phyloP scores from a whole-genome alignment of 75 land plant genomes.

The Chamaecyparis obtusa region DNA sequence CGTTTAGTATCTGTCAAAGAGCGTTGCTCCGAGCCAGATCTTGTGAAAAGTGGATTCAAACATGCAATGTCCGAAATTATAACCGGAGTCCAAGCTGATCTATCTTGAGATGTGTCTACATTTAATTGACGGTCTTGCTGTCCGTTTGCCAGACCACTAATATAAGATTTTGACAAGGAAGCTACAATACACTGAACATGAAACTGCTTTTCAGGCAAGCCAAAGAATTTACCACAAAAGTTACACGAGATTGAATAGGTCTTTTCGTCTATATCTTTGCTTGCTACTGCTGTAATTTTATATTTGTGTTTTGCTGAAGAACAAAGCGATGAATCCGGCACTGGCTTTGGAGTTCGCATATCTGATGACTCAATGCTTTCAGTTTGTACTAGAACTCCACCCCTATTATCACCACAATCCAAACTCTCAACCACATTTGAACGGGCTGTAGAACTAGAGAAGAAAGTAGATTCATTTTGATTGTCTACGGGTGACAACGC shows the following conservation, averaged over 20 bases:
- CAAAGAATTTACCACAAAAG: slow-evolving; percentile 39
- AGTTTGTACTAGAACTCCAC: neutral
- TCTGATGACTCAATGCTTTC: neutral
- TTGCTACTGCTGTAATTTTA: neutral
- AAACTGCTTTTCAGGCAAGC: slow-evolving; percentile 37
- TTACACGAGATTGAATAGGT: slow-evolving; percentile 29
- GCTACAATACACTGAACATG: slow-evolving; percentile 27
- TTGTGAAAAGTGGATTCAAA: slow-evolving; percentile 22
- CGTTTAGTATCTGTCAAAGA: slow-evolving; percentile 7
- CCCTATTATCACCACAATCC: neutral
- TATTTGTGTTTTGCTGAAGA: slow-evolving; percentile 1
- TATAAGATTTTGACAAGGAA: slow-evolving; percentile 28
- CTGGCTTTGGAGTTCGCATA: neutral
- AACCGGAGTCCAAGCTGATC: neutral
- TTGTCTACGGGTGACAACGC: neutral
- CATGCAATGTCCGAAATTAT: slow-evolving; percentile 31
- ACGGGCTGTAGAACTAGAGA: neutral
- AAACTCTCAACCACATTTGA: slow-evolving; percentile 10
- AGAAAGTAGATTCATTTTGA: neutral
- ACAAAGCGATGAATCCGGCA: slow-evolving; percentile 5
- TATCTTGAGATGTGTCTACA: neutral
- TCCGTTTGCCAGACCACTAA: slow-evolving; percentile 19
- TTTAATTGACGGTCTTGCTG: neutral
- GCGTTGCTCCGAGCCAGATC: neutral
- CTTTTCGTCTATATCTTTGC: slow-evolving; percentile 15